phyloP scores from a whole-genome alignment of 495 filamentous ascomycete genomes.

The Aeminium ludgeri region DNA sequence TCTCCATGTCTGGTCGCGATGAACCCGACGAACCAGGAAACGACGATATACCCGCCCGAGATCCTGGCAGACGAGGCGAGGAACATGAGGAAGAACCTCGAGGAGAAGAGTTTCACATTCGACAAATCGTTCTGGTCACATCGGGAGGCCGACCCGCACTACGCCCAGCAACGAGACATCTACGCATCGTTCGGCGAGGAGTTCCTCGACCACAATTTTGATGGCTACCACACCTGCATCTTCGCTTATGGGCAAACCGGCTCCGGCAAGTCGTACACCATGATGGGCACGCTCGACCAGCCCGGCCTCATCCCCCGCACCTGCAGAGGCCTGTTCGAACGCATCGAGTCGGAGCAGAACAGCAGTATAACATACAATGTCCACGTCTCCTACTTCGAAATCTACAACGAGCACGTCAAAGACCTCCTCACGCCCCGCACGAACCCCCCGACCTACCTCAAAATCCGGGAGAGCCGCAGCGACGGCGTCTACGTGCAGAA shows the following conservation, averaged over 20 bases:
- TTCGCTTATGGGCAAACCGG: conserved; percentile 98
- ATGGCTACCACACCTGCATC: conserved; percentile 97
- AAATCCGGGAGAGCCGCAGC: conserved; percentile 85
- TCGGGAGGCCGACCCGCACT: conserved; percentile 52
- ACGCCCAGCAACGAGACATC: conserved; percentile 77
- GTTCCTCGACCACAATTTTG: conserved; percentile 97
- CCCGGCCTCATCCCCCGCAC: conserved; percentile 94
- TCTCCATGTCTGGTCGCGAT: conserved; percentile 78
- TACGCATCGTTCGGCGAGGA: conserved; percentile 92
- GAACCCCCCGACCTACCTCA: conserved; percentile 76
- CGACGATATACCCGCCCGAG: conserved; percentile 54
- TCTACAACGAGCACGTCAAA: conserved; percentile 98
- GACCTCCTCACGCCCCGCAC: conserved; percentile 71
- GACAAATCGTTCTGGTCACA: conserved; percentile 98
- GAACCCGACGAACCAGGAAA: conserved; percentile 70
- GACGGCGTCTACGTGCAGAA: conserved; percentile 98
- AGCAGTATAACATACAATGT: conserved; percentile 91
- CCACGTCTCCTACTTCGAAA: conserved; percentile 94
- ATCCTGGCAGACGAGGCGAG: conserved; percentile 48
- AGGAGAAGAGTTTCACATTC: conserved; percentile 86
- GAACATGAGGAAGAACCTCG: conserved; percentile 56
- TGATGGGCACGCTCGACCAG: conserved; percentile 87
- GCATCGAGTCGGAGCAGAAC: conserved; percentile 68
- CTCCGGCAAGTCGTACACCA: conserved; percentile 94
- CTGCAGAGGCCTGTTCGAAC: conserved; percentile 87